Evolutionary conservation across 2,329 filamentous ascomycete species (phyloP).

Genomic region (Xylariaceae sp.): DNA sequence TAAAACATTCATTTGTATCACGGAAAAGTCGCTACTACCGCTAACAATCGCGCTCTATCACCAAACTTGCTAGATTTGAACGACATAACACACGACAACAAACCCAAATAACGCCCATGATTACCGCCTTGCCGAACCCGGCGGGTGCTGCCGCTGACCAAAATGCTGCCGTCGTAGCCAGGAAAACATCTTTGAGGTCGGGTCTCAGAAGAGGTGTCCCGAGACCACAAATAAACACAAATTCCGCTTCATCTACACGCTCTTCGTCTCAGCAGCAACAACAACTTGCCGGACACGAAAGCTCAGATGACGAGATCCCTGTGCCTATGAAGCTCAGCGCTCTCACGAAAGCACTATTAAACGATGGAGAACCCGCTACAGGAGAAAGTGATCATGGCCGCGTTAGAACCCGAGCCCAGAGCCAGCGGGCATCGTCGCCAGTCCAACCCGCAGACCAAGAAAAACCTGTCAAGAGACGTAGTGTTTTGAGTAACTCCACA

Average conservation of each 20-base stretch:
- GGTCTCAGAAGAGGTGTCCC: slow-evolving; percentile 48
- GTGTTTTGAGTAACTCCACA: slow-evolving; percentile 43
- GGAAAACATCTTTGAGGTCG: slow-evolving; percentile 55
- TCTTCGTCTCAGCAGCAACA: slow-evolving; percentile 34
- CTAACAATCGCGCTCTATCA: no score
- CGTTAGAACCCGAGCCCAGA: slow-evolving; percentile 45
- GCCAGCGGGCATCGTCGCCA: slow-evolving; percentile 41
- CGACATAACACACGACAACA: slow-evolving; percentile 12
- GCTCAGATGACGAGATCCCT: slow-evolving; percentile 90
- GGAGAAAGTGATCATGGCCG: slow-evolving; percentile 37
- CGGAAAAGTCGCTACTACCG: no score
- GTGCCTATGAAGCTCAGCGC: slow-evolving; percentile 92
- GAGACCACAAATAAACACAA: slow-evolving; percentile 41
- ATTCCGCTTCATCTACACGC: slow-evolving; percentile 38
- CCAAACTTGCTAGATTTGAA: no score
- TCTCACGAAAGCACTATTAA: slow-evolving; percentile 80
- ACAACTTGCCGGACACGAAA: slow-evolving; percentile 65
- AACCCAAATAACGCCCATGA: slow-evolving; percentile 25
- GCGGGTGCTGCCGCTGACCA: slow-evolving; percentile 50
- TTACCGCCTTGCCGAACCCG: slow-evolving; percentile 40
- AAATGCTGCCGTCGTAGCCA: slow-evolving; percentile 41
- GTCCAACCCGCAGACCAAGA: slow-evolving; percentile 30
- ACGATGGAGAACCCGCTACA: slow-evolving; percentile 53
- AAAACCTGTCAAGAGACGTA: slow-evolving; percentile 42
- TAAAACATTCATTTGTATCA: slow-evolving; percentile 35